Evolutionary conservation across 371 early-diverging fungal species (phyloP).

Genomic region (Rhizomucor pusillus): DNA sequence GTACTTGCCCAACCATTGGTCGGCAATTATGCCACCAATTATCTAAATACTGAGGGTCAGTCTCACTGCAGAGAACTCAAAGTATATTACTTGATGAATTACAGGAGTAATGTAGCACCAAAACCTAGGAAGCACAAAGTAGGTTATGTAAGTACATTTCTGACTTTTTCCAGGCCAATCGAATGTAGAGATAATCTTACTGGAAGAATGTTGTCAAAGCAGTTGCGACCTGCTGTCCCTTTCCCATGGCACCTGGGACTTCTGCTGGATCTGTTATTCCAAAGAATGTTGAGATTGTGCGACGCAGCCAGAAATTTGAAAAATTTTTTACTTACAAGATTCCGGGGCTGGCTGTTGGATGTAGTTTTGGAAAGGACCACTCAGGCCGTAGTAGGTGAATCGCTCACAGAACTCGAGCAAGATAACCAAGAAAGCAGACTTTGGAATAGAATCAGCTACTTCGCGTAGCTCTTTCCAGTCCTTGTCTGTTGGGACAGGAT

Average conservation of each 20-base stretch:
- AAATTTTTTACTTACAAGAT: constrained; percentile 21
- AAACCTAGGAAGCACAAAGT: constrained; percentile 30
- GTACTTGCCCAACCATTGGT: constrained; percentile 81
- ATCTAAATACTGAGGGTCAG: constrained; percentile 1
- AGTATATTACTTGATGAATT: not conserved
- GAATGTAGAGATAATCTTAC: constrained; percentile 4
- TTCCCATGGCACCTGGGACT: constrained; percentile 46
- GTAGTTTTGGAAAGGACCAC: constrained; percentile 63
- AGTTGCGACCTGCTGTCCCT: constrained; percentile 61
- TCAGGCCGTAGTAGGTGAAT: constrained; percentile 70
- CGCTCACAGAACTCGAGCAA: constrained; percentile 77
- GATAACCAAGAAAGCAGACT: constrained; percentile 60
- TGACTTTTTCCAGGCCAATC: too few species aligned
- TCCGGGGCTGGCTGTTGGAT: constrained; percentile 49
- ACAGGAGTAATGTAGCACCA: constrained; percentile 76
- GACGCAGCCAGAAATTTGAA: not conserved
- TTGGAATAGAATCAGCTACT: constrained; percentile 38
- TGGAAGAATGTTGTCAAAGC: constrained; percentile 76
- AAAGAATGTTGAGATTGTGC: not conserved
- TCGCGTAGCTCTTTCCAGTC: constrained; percentile 30
- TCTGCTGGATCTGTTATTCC: constrained; percentile 39
- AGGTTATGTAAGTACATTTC: not conserved
- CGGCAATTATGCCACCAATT: constrained; percentile 79
- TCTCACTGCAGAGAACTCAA: not conserved
- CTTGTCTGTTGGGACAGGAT: constrained; percentile 47